Percentiles rank a stretch among this genome's conserved stretches.
Conservation (phyloP, 148 eudicot species). For the Bassia scoparia region DNA sequence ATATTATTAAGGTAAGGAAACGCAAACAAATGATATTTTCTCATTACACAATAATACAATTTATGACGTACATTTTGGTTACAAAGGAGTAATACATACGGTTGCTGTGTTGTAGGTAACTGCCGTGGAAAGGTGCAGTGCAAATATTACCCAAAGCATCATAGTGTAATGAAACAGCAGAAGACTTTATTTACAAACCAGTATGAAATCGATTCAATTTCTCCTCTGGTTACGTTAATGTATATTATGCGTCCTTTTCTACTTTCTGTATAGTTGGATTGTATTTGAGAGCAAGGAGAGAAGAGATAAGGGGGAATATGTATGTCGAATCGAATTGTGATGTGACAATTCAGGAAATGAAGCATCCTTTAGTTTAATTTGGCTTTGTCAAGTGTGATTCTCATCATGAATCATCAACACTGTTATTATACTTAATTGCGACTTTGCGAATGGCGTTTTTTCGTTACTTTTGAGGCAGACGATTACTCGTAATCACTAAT, state of each 20-base stretch:
- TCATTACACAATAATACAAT: too few species aligned
- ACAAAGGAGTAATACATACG: too few species aligned
- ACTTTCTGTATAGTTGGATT: background rate
- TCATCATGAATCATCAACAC: background rate
- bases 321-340: background rate
- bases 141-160: background rate
- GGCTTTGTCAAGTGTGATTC: too few species aligned
- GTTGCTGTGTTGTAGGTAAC: too few species aligned
- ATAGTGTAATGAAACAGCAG: background rate
- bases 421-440: too few species aligned
- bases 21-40: too few species aligned
- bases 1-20: too few species aligned
- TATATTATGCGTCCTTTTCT: constrained; percentile 10
- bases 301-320: background rate
- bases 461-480: too few species aligned
- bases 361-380: background rate
- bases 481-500: too few species aligned
- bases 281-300: background rate
- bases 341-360: constrained; percentile 5
- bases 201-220: background rate
- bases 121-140: too few species aligned
- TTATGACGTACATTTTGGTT: too few species aligned
- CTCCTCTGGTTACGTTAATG: background rate
- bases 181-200: constrained; percentile 9
- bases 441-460: too few species aligned